These are phyloP conservation scores for Neurospora cerealis DNA, from an alignment of 495 filamentous ascomycete species.

Conservation along the genomic window DNA sequence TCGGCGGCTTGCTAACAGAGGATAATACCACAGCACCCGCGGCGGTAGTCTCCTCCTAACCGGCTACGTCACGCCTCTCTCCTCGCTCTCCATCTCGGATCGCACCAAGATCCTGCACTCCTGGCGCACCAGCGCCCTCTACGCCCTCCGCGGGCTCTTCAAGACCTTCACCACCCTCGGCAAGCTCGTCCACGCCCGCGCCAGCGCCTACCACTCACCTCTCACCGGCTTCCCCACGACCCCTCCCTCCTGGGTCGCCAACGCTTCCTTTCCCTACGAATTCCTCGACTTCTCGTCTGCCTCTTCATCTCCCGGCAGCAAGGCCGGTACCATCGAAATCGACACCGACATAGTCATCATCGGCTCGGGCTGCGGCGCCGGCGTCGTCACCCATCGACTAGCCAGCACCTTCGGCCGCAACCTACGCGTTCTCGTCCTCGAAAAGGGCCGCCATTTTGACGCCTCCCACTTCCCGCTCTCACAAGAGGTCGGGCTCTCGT, in stretches of 20 bases:
- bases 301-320: not conserved
- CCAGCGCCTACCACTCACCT: slow-evolving; percentile 44
- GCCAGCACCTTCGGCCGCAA: slow-evolving; percentile 49
- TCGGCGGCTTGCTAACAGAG: slow-evolving; percentile 5
- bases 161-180: slow-evolving; percentile 46
- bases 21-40: slow-evolving; percentile 42
- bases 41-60: slow-evolving; percentile 59
- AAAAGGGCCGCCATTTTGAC: slow-evolving; percentile 46
- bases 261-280: slow-evolving; percentile 29
- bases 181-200: slow-evolving; percentile 48
- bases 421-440: slow-evolving; percentile 65
- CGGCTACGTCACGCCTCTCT: slow-evolving; percentile 50
- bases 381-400: slow-evolving; percentile 68
- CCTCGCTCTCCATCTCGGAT: slow-evolving; percentile 48
- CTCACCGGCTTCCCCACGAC: slow-evolving; percentile 54
- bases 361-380: slow-evolving; percentile 83
- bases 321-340: slow-evolving; percentile 33
- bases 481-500: slow-evolving; percentile 47
- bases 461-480: slow-evolving; percentile 57
- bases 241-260: slow-evolving; percentile 50
- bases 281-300: slow-evolving; percentile 40
- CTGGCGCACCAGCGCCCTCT: slow-evolving; percentile 50
- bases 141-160: slow-evolving; percentile 45
- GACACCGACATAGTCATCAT: slow-evolving; percentile 78
- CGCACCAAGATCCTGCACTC: slow-evolving; percentile 50